Base-by-base conservation (phyloP, 768 basidiomycete species). In the Leucocoprinus leucothites region DNA sequence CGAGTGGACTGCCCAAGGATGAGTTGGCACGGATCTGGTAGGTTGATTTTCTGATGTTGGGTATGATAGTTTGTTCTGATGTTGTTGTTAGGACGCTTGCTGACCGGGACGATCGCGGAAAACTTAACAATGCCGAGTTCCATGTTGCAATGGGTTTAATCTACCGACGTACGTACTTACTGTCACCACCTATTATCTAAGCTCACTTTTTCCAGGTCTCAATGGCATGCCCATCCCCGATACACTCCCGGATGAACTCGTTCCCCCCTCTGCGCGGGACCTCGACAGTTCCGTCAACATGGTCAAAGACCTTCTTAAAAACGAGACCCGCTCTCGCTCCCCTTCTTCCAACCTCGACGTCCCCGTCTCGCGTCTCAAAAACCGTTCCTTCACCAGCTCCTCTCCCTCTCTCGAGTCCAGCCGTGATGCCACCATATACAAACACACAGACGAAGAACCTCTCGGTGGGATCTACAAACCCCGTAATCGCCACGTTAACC, bases 61-160 rank as follows among this genome's bases (percentile, higher is more conserved):
- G 50, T 18, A 45, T 43, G n/a, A 22, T 45, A 40, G 36, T 24
- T 49, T 14, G 49, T 35, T 48, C 45, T n/a, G 34, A 6, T n/a
- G n/a, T n/a, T n/a, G n/a, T n/a, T n/a, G n/a, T n/a, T 47, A 98
- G 94, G 96, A 87, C 84, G 13, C 80, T 98, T 5, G 92, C 95
- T 18, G 97, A 99, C 70, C 80, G 83, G 36, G 89, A 95, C 58
- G 93, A 98, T 70, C 86, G 94, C 21, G 97, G 97, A 21, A 97
- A 94, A 69, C 82, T 98, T 46, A 98, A 97, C 62, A 75, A 96
- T 24, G 89, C 91, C 13, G 97, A 98, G 67, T 99, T 99, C 68
- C 94, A 98, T 67, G 91, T 98, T 56, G 97, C 97, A 0, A 99
- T 99, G 96, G 94, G 91, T 50, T 76, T 98, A 52, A 98, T 99